These are phyloP conservation scores for Jimgerdemannia flammicorona DNA, from an alignment of 192 early-diverging fungal genomes.

Conservation along the genomic window DNA sequence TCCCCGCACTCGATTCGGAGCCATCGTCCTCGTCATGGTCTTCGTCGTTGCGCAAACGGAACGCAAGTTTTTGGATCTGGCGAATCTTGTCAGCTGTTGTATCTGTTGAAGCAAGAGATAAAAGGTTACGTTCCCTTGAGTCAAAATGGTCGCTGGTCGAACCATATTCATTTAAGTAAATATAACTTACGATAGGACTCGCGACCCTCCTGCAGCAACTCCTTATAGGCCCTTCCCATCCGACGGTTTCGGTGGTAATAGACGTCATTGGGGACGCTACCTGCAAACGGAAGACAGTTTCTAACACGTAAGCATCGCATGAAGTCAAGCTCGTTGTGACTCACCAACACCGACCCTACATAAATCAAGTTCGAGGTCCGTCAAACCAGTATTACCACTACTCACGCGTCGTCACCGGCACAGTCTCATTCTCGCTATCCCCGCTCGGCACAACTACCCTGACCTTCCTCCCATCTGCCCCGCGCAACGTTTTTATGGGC, in stretches of 20 bases:
- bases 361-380: too few relatives aligned
- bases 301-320: neutral
- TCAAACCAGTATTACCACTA: neutral
- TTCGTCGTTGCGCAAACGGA: neutral
- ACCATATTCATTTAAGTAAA: neutral
- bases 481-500: neutral
- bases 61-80: neutral
- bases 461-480: neutral
- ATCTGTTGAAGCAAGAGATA: neutral
- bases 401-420: neutral
- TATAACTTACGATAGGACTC: neutral
- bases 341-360: too few relatives aligned
- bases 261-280: neutral
- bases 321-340: too few relatives aligned
- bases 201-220: neutral
- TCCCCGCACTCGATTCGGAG: too few relatives aligned
- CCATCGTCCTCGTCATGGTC: neutral
- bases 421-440: neutral
- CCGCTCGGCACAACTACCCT: neutral
- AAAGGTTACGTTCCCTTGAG: too few relatives aligned
- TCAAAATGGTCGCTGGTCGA: too few relatives aligned
- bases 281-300: neutral
- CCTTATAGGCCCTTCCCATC: neutral
- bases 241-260: neutral
- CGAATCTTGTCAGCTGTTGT: neutral